These are phyloP conservation scores for Collybia sordida DNA, from an alignment of 768 basidiomycete species.

Conservation along the genomic window DNA sequence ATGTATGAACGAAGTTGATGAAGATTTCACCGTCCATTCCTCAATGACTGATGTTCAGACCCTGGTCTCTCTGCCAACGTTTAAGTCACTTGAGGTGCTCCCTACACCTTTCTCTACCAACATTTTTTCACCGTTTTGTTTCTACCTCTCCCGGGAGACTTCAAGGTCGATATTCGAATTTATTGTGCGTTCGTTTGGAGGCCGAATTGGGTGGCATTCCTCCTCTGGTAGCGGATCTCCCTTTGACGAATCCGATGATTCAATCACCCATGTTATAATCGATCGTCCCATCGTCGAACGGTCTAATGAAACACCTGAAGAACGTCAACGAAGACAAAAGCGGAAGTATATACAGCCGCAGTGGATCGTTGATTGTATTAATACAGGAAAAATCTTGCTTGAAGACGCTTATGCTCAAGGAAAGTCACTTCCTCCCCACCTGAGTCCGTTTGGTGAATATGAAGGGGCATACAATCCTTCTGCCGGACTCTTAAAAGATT, in stretches of 20 bases:
- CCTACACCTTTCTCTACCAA: constrained; percentile 56
- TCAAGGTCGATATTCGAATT: constrained; percentile 94
- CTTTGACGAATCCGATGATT: constrained; percentile 70
- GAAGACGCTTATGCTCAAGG: constrained; percentile 89
- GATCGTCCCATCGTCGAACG: constrained; percentile 73
- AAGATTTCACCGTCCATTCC: constrained; percentile 68
- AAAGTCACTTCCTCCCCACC: constrained; percentile 84
- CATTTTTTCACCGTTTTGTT: constrained; percentile 83
- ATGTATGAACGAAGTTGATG: constrained; percentile 39
- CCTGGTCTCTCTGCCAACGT: constrained; percentile 57
- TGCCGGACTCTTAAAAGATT: constrained; percentile 29
- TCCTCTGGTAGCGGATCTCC: constrained; percentile 84
- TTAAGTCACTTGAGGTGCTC: constrained; percentile 62
- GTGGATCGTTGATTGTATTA: constrained; percentile 97
- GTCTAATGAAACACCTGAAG: constrained; percentile 49
- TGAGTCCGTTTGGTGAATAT: constrained; percentile 91
- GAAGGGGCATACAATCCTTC: constrained; percentile 77
- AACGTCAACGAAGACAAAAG: constrained; percentile 60
- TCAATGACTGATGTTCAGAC: constrained; percentile 50
- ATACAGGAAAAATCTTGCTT: constrained; percentile 78
- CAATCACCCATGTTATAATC: constrained; percentile 93
- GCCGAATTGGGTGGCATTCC: constrained; percentile 85
- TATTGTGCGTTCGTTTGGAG: constrained; percentile 88
- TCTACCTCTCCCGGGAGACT: constrained; percentile 93
- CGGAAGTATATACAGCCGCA: constrained; percentile 95